Conservation (phyloP, 225 moss, liverwort and hornwort genomes). For the Asterella californica region DNA sequence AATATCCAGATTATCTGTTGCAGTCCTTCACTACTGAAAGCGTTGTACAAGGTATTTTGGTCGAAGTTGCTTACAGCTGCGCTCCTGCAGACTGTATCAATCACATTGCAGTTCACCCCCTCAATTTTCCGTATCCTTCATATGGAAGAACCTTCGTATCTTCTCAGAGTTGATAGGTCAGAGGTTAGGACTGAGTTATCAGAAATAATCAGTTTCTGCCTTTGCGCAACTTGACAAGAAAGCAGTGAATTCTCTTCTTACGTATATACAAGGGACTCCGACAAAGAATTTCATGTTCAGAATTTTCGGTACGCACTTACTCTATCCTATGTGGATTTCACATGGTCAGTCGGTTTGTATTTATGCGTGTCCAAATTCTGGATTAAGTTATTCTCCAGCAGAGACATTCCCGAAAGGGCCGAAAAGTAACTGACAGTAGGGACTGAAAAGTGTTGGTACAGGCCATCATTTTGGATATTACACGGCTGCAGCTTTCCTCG, state of each 20-base stretch:
- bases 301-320: constrained; percentile 30
- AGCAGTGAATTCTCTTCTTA: constrained; percentile 35
- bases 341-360: background rate
- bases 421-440: background rate
- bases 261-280: constrained; percentile 35
- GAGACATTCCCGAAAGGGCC: background rate
- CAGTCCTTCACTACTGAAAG: constrained; percentile 41
- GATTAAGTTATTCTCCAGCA: background rate
- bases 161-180: background rate
- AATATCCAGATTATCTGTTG: background rate
- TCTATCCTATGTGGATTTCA: background rate
- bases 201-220: background rate
- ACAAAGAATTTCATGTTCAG: constrained; percentile 42
- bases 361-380: background rate
- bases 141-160: background rate
- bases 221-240: constrained; percentile 24
- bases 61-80: constrained; percentile 36
- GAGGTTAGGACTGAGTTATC: background rate
- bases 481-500: constrained; percentile 47
- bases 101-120: constrained; percentile 42
- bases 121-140: constrained; percentile 44
- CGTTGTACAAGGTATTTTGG: constrained; percentile 40
- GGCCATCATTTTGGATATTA: constrained; percentile 41
- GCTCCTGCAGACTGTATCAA: constrained; percentile 36
- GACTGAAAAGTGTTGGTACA: constrained; percentile 22